Evolutionary conservation across 345 rosid genomes (phyloP).

Genomic region (Mercurialis annua): DNA sequence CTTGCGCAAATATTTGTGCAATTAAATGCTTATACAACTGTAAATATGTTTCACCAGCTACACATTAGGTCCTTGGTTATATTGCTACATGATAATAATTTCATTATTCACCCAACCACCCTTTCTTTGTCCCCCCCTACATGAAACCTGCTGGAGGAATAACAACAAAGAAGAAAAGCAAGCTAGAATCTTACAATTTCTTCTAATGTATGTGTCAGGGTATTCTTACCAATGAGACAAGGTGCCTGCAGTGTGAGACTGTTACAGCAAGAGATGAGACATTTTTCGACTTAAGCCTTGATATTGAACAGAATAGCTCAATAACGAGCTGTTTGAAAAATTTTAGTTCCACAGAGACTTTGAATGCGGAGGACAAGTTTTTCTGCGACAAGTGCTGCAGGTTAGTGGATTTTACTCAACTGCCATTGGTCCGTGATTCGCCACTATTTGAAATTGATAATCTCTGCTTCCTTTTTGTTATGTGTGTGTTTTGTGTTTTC

Average conservation of each 20-base stretch:
- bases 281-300: constrained; percentile 96
- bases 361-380: constrained; percentile 97
- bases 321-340: constrained; percentile 99
- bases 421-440: constrained; percentile 6
- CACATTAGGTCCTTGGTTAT: constrained; percentile 4
- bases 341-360: constrained; percentile 99
- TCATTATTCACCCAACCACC: not conserved
- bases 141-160: not conserved
- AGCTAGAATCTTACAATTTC: constrained; percentile 18
- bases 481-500: no score
- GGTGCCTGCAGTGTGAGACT: constrained; percentile 91
- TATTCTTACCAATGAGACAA: constrained; percentile 97
- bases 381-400: constrained; percentile 99
- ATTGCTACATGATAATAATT: not conserved
- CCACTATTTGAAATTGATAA: not conserved
- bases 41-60: not conserved
- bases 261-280: constrained; percentile 99
- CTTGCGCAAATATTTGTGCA: not conserved
- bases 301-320: constrained; percentile 97
- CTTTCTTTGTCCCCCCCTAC: no score
- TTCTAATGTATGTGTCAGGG: constrained; percentile 51
- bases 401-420: constrained; percentile 32
- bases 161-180: not conserved
- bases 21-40: not conserved
- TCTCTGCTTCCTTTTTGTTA: not conserved